Evolutionary conservation across 164 flowering plant genomes (phyloP).

Genomic region (Nymphaea colorata): DNA sequence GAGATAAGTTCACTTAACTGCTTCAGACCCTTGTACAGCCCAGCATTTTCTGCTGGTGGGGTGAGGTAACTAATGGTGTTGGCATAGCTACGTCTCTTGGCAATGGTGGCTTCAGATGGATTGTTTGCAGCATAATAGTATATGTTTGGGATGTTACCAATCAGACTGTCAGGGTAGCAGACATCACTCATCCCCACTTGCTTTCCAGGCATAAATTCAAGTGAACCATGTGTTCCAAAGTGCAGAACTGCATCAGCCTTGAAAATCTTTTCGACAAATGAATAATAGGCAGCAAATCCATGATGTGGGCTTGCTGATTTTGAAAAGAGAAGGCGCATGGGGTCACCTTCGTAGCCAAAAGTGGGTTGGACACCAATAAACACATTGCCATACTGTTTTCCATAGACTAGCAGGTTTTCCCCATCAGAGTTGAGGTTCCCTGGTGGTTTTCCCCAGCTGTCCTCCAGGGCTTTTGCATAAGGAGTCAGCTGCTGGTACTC

Average conservation of each 20-base stretch:
- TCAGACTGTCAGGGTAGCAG: slow-evolving; percentile 93
- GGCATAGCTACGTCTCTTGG: slow-evolving; percentile 98
- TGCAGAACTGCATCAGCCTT: slow-evolving; percentile 96
- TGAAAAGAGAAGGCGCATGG: slow-evolving; percentile 95
- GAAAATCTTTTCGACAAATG: slow-evolving; percentile 90
- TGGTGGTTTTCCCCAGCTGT: slow-evolving; percentile 98
- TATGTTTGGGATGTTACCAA: slow-evolving; percentile 93
- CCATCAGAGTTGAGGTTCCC: slow-evolving; percentile 98
- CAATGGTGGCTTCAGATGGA: slow-evolving; percentile 97
- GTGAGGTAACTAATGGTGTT: slow-evolving; percentile 96
- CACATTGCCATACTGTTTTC: slow-evolving; percentile 88
- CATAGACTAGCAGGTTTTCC: slow-evolving; percentile 89
- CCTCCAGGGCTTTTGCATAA: slow-evolving; percentile 78
- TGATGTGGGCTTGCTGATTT: slow-evolving; percentile 99
- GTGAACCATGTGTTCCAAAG: slow-evolving; percentile 96
- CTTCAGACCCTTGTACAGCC: slow-evolving; percentile 97
- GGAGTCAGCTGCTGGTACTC: slow-evolving; percentile 87
- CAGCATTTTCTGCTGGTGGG: slow-evolving; percentile 99
- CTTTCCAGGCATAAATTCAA: slow-evolving; percentile 99
- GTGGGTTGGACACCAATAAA: slow-evolving; percentile 99
- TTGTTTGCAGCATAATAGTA: slow-evolving; percentile 98
- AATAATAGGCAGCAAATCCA: slow-evolving; percentile 97
- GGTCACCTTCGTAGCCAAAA: slow-evolving; percentile 97
- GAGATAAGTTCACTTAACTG: slow-evolving; percentile 92
- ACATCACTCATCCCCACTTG: slow-evolving; percentile 99